Base-by-base conservation (phyloP, 768 basidiomycete genomes). In the Calocybe gangraenosa region DNA sequence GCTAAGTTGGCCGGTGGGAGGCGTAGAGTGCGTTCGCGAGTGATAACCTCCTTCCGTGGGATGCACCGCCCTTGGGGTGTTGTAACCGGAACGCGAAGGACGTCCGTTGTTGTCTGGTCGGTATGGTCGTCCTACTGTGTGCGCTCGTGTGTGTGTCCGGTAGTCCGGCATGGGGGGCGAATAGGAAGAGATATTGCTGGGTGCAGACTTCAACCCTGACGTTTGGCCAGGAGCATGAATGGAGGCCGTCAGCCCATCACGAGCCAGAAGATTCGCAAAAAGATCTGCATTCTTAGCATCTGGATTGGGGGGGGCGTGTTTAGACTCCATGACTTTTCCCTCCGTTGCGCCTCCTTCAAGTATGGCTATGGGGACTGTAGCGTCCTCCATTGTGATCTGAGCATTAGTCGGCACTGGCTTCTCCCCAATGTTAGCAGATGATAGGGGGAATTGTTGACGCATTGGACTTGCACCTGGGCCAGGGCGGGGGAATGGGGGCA, bases 11-110 rank as follows among this genome's bases (percentile, higher is more conserved):
- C 70, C 62, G 1, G 68, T 59, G 38, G 81, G 75, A 11, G 83
- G 81, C 7, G 84, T 74, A 0, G 87, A 87, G 51, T 83, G 84
- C 34, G 80, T 84, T 32, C 85, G 79, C 5, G 71, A 57, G 54
- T 82, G 78, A 42, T 76, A 65, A 10, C 58, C 57, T 19, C 33
- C 42, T 17, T 25, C 42, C 15, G 61, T 53, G 35, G 63, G 32
- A 13, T 58, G 62, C 37, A 66, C 71, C 14, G 60, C 65, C 48
- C 70, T 65, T 18, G 74, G 69, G 1, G 76, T 71, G 41, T 73
- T 64, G 37, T 68, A 60, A 39, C 76, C 71, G 17, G 74, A 71
- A 50, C 71, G 68, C 47, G 67, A 63, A 49, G 67, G 60, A 39
- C 69, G 64, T 30, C 58, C 49, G 38, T 44, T 54, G 23, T 56